Percentiles rank a stretch among this genome's conserved stretches.
These are phyloP conservation scores for Colletotrichum sp. DNA, from an alignment of 2,329 filamentous ascomycete genomes.

Conservation along the genomic window DNA sequence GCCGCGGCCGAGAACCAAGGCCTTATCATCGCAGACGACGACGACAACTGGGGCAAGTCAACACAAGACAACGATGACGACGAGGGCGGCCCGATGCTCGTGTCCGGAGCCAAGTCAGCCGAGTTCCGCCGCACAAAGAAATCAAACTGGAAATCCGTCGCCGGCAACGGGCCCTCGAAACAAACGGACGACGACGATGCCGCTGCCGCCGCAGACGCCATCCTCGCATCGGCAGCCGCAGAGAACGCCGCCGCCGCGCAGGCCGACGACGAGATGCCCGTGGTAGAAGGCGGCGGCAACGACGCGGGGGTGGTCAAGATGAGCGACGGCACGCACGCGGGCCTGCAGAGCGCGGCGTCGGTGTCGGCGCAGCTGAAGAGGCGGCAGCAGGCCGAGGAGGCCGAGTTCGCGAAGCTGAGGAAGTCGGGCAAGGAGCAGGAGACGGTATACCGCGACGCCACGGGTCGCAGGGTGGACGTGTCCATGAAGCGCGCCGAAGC, in stretches of 20 bases:
- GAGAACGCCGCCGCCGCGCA: constrained; percentile 62
- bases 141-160: constrained; percentile 79
- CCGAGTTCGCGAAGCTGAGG: constrained; percentile 49
- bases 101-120: constrained; percentile 53
- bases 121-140: constrained; percentile 80
- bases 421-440: constrained; percentile 65
- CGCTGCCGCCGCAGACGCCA: constrained; percentile 76
- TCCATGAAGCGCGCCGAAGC: constrained; percentile 89
- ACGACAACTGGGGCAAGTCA: constrained; percentile 58
- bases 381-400: constrained; percentile 69
- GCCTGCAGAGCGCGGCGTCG: constrained; percentile 82
- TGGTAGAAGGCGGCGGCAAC: constrained; percentile 42
- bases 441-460: constrained; percentile 95
- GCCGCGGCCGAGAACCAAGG: constrained; percentile 49
- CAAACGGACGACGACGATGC: constrained; percentile 40
- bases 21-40: constrained; percentile 70
- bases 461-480: constrained; percentile 91
- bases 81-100: constrained; percentile 54
- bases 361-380: constrained; percentile 73
- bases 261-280: constrained; percentile 55
- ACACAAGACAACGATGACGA: constrained; percentile 50
- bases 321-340: constrained; percentile 87
- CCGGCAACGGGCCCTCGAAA: constrained; percentile 35
- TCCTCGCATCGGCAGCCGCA: constrained; percentile 74
- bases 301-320: constrained; percentile 66